A percentile compares a stretch with the other conserved stretches of the same genome.
These are phyloP conservation scores for Blastobotrys terrestris DNA, from an alignment of 805 yeast species.

Conservation along the genomic window DNA sequence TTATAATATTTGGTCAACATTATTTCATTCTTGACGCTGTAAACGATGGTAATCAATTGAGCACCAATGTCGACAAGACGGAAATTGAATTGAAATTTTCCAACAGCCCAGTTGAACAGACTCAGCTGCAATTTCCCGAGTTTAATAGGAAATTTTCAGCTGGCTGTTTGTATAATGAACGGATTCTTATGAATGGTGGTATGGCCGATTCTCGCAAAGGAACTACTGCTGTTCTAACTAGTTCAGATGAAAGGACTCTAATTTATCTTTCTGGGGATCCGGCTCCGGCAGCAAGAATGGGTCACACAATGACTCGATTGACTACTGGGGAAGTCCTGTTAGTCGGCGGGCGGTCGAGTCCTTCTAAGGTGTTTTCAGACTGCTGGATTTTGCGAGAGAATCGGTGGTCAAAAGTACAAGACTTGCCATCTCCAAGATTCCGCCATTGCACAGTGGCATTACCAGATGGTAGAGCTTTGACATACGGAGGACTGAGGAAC, in stretches of 20 bases:
- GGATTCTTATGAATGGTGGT: slow-evolving; percentile 34
- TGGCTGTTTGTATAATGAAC: slow-evolving; percentile 18
- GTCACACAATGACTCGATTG: slow-evolving; percentile 46
- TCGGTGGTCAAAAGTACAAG: slow-evolving; percentile 37
- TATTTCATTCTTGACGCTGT: slow-evolving; percentile 64
- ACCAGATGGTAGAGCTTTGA: slow-evolving; percentile 31
- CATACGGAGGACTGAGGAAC: slow-evolving; percentile 45
- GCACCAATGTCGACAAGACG: slow-evolving; percentile 2
- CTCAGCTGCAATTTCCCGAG: neutral
- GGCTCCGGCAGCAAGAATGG: slow-evolving; percentile 41
- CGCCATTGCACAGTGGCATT: slow-evolving; percentile 43
- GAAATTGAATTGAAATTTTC: neutral
- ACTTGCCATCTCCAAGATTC: slow-evolving; percentile 42
- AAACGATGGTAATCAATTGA: slow-evolving; percentile 27
- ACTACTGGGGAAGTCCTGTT: slow-evolving; percentile 32
- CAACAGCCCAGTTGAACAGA: neutral
- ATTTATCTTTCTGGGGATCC: neutral
- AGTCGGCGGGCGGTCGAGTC: slow-evolving; percentile 65
- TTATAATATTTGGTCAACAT: slow-evolving; percentile 67
- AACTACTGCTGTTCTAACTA: slow-evolving; percentile 6
- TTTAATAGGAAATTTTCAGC: slow-evolving; percentile 41
- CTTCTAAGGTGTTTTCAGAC: slow-evolving; percentile 42
- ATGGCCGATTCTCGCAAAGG: slow-evolving; percentile 21
- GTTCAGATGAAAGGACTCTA: neutral
- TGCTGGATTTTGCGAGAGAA: slow-evolving; percentile 35